Conservation (phyloP, 106 monocot species). For the Narthecium ossifragum region DNA sequence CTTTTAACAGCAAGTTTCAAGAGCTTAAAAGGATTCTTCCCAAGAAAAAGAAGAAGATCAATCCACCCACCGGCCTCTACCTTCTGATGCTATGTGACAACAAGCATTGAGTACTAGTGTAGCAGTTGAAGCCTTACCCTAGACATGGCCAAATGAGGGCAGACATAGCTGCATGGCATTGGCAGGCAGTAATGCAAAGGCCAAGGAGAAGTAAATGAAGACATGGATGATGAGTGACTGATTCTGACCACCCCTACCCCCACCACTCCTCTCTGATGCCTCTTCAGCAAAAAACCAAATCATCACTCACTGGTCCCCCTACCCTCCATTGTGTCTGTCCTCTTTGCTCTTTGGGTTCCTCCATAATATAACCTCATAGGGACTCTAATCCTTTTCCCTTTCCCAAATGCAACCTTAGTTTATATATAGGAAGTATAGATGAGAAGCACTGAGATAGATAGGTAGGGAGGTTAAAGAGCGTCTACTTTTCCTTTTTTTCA, state of each 20-base stretch:
- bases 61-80: no score
- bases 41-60: no score
- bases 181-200: neutral
- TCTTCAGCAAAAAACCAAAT: no score
- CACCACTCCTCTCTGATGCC: no score
- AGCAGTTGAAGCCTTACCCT: neutral
- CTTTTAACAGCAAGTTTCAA: no score
- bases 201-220: slow-evolving; percentile 5
- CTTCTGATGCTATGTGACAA: no score
- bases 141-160: neutral
- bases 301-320: slow-evolving; percentile 13
- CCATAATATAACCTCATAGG: no score
- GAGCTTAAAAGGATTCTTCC: no score
- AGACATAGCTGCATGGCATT: neutral
- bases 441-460: no score
- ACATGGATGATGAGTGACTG: slow-evolving; percentile 4
- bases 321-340: neutral
- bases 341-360: neutral
- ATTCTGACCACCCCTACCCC: neutral
- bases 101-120: no score
- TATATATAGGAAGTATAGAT: neutral
- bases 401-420: neutral
- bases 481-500: slow-evolving; percentile 14
- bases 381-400: slow-evolving; percentile 3
- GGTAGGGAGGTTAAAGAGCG: slow-evolving; percentile 19